Conservation (phyloP, 257 asterid genomes). For the Solanum commersonii region DNA sequence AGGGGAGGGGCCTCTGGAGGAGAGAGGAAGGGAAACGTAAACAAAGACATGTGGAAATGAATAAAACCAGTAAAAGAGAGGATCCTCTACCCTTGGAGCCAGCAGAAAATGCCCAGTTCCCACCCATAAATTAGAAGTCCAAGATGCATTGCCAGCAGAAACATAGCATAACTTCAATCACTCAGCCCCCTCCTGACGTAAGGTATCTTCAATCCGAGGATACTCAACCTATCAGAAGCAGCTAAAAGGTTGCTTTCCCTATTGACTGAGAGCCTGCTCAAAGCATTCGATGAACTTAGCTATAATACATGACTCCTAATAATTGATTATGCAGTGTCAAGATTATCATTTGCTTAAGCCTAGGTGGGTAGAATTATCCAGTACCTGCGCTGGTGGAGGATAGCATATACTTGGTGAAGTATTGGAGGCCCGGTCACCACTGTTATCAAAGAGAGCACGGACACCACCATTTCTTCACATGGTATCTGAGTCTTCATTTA, state of each 20-base stretch:
- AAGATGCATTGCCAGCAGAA: neutral
- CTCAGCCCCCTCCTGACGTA: neutral
- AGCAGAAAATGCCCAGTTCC: neutral
- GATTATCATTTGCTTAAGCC: neutral
- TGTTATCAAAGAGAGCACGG: neutral
- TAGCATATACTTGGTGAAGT: neutral
- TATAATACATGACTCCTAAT: neutral
- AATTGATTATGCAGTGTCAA: neutral
- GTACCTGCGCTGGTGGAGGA: neutral
- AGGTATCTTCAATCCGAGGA: neutral
- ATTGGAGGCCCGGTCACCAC: neutral
- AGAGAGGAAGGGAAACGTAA: neutral
- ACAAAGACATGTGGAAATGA: neutral
- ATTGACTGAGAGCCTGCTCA: neutral
- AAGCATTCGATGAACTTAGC: neutral
- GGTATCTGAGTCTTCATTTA: neutral
- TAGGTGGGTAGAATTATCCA: neutral
- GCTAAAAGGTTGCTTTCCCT: neutral
- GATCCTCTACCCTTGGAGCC: neutral
- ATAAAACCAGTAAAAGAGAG: neutral
- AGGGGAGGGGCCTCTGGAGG: neutral
- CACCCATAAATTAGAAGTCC: neutral
- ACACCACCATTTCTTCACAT: neutral
- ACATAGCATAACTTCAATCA: neutral
- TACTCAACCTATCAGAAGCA: neutral